Percentiles rank a stretch among this genome's conserved stretches.
phyloP scores from a whole-genome alignment of 371 early-diverging fungal genomes.

The Mucor indicus region DNA sequence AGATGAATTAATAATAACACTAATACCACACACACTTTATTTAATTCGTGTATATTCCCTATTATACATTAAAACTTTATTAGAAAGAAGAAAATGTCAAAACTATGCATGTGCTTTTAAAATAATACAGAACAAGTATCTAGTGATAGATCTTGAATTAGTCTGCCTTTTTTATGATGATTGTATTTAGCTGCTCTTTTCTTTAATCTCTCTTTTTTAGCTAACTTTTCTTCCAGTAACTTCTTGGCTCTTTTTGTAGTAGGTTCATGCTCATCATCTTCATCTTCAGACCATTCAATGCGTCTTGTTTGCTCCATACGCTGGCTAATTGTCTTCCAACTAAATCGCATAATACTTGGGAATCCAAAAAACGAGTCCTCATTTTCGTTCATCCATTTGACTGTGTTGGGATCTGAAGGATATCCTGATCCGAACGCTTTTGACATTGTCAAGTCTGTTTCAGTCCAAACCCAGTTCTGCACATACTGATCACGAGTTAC shows the following conservation, averaged over 20 bases:
- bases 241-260: constrained; percentile 13
- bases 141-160: too few relatives aligned
- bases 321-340: constrained; percentile 92
- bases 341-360: constrained; percentile 90
- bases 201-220: constrained; percentile 1
- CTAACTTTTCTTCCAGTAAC: constrained; percentile 7
- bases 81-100: too few relatives aligned
- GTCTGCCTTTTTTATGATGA: constrained; percentile 15
- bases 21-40: background rate
- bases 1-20: constrained; percentile 4
- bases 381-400: constrained; percentile 81
- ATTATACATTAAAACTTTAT: too few relatives aligned
- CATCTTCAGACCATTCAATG: constrained; percentile 45
- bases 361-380: constrained; percentile 91
- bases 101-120: constrained; percentile 9
- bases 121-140: too few relatives aligned
- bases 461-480: constrained; percentile 80
- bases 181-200: constrained; percentile 18
- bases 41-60: background rate
- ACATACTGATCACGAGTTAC: constrained; percentile 91
- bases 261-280: constrained; percentile 20
- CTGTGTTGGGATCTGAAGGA: constrained; percentile 96
- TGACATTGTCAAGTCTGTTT: constrained; percentile 51
- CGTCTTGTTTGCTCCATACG: constrained; percentile 56
- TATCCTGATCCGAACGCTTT: constrained; percentile 94